phyloP scores from a whole-genome alignment of 768 basidiomycete genomes.

The Leucocoprinus birnbaumii region DNA sequence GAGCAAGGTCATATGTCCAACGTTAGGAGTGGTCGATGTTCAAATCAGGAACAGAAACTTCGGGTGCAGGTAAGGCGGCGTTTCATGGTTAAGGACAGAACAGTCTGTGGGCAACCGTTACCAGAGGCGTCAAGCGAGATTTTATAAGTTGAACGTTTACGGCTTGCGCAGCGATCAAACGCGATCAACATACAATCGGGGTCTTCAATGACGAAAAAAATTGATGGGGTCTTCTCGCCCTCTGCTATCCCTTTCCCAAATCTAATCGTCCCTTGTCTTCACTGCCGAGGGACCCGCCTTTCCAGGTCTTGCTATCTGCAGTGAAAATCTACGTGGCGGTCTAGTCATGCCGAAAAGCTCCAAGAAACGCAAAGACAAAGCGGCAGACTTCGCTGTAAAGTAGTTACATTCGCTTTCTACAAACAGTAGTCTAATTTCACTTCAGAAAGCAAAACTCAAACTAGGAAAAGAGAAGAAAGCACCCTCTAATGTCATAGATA shows the following conservation, averaged over 20 bases:
- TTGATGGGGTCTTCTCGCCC: not conserved
- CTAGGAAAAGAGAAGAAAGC: slow-evolving; percentile 91
- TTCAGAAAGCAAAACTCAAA: slow-evolving; percentile 92
- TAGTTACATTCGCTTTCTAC: not conserved
- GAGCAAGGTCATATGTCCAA: slow-evolving; percentile 4
- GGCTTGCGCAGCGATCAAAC: too few species aligned
- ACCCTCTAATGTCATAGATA: slow-evolving; percentile 86
- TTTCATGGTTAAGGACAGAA: too few species aligned
- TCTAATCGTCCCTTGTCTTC: not conserved
- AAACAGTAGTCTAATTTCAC: not conserved
- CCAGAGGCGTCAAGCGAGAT: too few species aligned
- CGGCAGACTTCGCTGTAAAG: slow-evolving; percentile 79
- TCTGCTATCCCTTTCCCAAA: not conserved
- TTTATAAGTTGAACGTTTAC: too few species aligned
- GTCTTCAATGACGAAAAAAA: not conserved
- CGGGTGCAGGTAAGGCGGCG: not conserved
- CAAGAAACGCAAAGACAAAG: slow-evolving; percentile 86
- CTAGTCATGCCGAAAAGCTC: slow-evolving; percentile 75
- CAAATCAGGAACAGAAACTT: not conserved
- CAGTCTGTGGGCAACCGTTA: too few species aligned
- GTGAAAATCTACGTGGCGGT: not conserved
- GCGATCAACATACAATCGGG: too few species aligned
- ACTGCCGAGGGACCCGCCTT: not conserved
- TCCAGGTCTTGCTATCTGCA: too few species aligned
- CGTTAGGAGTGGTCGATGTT: not conserved